phyloP scores from a whole-genome alignment of 306 rosid genomes.

The Herpetospermum pedunculosum region DNA sequence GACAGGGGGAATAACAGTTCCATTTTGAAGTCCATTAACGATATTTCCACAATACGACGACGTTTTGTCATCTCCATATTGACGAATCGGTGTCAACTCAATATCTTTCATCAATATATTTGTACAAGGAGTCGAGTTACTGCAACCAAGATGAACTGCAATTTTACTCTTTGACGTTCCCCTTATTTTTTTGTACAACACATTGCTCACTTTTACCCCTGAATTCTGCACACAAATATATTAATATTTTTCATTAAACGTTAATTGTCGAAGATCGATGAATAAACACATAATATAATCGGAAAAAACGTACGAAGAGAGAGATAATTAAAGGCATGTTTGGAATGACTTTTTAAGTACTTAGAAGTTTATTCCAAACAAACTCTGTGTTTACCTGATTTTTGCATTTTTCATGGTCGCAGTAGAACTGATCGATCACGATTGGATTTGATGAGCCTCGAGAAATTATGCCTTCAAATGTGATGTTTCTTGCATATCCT shows the following conservation, averaged over 20 bases:
- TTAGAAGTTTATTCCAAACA: too few relatives aligned
- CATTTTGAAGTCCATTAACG: neutral
- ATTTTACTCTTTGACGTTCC: neutral
- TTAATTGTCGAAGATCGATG: neutral
- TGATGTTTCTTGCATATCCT: neutral
- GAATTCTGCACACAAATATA: neutral
- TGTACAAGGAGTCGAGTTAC: neutral
- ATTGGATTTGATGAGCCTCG: neutral
- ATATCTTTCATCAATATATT: constrained; percentile 3
- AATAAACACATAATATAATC: neutral
- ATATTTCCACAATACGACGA: neutral
- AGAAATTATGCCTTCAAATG: neutral
- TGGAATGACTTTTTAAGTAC: too few relatives aligned
- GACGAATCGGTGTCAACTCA: neutral
- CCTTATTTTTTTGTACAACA: neutral
- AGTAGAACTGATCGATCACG: constrained; percentile 6
- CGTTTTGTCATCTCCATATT: neutral
- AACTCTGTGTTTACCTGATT: constrained; percentile 6
- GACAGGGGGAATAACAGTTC: neutral
- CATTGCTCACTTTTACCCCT: constrained; percentile 3
- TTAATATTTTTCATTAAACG: too few relatives aligned
- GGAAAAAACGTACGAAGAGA: too few relatives aligned
- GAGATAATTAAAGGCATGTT: neutral
- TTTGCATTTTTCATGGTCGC: neutral
- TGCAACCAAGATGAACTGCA: neutral